Evolutionary conservation across 1,284 basidiomycete genomes (phyloP), one percentile per base, ranked within the genome.

Genomic region (Melampsora abietis-canadensis): DNA sequence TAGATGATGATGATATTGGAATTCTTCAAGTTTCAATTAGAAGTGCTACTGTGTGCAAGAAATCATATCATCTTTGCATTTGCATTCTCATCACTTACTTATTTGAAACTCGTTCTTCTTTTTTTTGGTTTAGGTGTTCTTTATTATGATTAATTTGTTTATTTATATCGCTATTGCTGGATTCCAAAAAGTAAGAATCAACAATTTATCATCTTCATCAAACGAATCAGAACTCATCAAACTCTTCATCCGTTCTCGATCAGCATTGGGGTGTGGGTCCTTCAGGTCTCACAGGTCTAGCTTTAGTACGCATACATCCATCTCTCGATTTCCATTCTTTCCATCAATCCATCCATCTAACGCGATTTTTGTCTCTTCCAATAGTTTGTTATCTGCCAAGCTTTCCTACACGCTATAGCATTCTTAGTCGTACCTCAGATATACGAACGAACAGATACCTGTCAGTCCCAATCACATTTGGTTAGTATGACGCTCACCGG

Each of bases 131-230:
- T 15, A 72, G 68, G 17, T 72, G 10, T 73, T 73, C 37, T 73
- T 73, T 63, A 47, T 73, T n/a, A 17, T 77, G 40, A 66, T 78
- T 47, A 76, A 75, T 34, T 68, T 78, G 4, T 76, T 75, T 51
- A 78, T 79, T 51, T 77, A 76, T 54, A 77, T 79, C 51, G 67
- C 77, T 14, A 76, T 78, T n/a, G 78, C 78, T 27, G 47, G 75
- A 1, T 78, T 79, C 57, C 78, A 79, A 54, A 65, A 73, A 37
- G 70, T 73, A 14, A 14, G 19, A 3, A 21, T 31, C 60, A 6
- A 65, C 48, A 44, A 30, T 19, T 6, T 77, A 75, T 76, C 54
- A 21, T 12, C 76, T 78, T 51, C 34, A 76, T 21, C 31, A 62
- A 4, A 60, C 57, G 12, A 74, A 70, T n/a, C 61, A 76, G 0